A percentile compares a stretch with the other conserved stretches of the same genome.
Conservation (phyloP, 345 rosid species). For the Acer campestre region DNA sequence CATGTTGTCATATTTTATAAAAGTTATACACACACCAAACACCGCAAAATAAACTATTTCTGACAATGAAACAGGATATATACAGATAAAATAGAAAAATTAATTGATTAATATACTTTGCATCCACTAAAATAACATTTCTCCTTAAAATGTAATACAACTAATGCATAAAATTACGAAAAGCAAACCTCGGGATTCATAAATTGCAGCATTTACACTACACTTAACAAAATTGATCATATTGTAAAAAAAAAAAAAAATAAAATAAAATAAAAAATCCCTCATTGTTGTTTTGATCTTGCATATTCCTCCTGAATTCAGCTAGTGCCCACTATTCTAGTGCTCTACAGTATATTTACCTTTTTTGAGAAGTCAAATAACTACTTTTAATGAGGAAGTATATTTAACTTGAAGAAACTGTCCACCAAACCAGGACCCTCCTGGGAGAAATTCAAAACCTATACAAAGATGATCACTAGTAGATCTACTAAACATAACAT, state of each 20-base stretch:
- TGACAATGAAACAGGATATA: background rate
- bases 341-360: background rate
- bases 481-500: background rate
- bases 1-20: background rate
- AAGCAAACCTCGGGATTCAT: background rate
- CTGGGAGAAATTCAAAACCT: background rate
- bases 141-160: background rate
- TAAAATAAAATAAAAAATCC: background rate
- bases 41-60: background rate
- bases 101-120: background rate
- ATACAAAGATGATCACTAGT: background rate
- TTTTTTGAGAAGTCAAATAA: background rate
- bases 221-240: background rate
- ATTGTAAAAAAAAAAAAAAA: background rate
- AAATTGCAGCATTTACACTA: conserved; percentile 1
- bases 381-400: background rate
- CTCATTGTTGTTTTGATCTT: background rate
- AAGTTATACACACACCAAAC: conserved; percentile 6
- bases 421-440: background rate
- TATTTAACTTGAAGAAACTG: background rate
- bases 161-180: background rate
- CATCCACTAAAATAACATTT: conserved; percentile 5
- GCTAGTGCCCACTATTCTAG: background rate
- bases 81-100: background rate
- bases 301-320: background rate